These are phyloP conservation scores for Cenococcum geophilum DNA, from an alignment of 495 filamentous ascomycete species.

Conservation along the genomic window DNA sequence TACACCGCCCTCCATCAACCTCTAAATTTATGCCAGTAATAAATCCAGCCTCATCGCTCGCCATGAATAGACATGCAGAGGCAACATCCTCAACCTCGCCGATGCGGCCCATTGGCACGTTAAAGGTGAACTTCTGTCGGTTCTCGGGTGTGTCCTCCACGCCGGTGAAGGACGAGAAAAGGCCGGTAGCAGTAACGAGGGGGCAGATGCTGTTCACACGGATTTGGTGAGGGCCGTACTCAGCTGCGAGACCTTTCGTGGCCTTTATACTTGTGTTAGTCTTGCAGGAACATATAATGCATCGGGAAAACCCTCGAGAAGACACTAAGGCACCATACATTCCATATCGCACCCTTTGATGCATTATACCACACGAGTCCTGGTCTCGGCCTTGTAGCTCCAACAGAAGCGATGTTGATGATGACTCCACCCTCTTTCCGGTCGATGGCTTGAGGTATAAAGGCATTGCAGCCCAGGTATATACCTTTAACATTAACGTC, in stretches of 20 bases:
- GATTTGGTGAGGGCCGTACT: constrained; percentile 60
- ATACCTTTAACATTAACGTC: constrained; percentile 62
- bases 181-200: constrained; percentile 55
- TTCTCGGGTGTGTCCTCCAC: constrained; percentile 64
- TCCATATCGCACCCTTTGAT: constrained; percentile 59
- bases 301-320: background rate
- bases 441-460: constrained; percentile 51
- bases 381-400: constrained; percentile 56
- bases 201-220: constrained; percentile 60
- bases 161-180: constrained; percentile 61
- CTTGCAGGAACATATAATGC: too few species aligned
- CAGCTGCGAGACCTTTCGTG: constrained; percentile 61
- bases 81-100: constrained; percentile 61
- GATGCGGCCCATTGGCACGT: constrained; percentile 59
- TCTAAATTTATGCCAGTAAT: constrained; percentile 43
- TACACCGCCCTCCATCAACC: constrained; percentile 6
- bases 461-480: constrained; percentile 48
- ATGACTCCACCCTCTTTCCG: constrained; percentile 55
- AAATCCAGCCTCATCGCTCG: constrained; percentile 61
- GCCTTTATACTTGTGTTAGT: constrained; percentile 36
- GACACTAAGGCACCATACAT: constrained; percentile 40
- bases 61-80: constrained; percentile 60
- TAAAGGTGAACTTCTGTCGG: constrained; percentile 57
- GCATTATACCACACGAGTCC: constrained; percentile 67
- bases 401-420: constrained; percentile 63